Evolutionary conservation across 306 rosid genomes (phyloP).

Genomic region (Pterocarpus macrocarpus): DNA sequence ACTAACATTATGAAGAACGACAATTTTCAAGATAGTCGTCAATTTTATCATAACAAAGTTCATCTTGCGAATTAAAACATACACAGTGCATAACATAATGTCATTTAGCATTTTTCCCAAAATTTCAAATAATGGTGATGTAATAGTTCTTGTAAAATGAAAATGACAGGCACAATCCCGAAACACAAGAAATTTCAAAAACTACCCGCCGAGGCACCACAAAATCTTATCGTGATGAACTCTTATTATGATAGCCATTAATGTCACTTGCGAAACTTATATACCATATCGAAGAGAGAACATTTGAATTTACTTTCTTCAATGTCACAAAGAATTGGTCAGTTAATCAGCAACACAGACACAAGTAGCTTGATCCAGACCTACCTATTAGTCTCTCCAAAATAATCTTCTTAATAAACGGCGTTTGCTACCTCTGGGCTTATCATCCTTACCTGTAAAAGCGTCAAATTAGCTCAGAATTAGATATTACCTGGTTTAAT

Average conservation of each 20-base stretch:
- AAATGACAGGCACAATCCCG: background rate
- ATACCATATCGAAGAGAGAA: slow-evolving; percentile 19
- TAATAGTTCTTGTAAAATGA: slow-evolving; percentile 11
- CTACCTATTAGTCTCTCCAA: slow-evolving; percentile 45
- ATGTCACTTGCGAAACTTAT: slow-evolving; percentile 33
- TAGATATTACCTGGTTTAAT: slow-evolving; percentile 21
- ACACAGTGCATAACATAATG: background rate
- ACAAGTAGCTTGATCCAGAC: slow-evolving; percentile 33
- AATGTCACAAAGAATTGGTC: slow-evolving; percentile 32
- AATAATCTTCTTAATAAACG: slow-evolving; percentile 41
- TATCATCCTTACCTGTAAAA: slow-evolving; percentile 48
- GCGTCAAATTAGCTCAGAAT: slow-evolving; percentile 23
- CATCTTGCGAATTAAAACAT: background rate
- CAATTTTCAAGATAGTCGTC: background rate
- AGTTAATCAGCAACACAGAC: slow-evolving; percentile 19
- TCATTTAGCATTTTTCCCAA: slow-evolving; percentile 17
- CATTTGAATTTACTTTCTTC: slow-evolving; percentile 22
- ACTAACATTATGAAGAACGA: background rate
- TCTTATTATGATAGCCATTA: slow-evolving; percentile 35
- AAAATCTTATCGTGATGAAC: slow-evolving; percentile 1
- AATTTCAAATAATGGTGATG: slow-evolving; percentile 22
- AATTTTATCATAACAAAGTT: background rate
- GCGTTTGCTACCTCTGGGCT: slow-evolving; percentile 39
- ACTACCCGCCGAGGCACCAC: slow-evolving; percentile 7
- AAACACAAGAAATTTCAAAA: background rate